phyloP scores from a whole-genome alignment of 2,329 filamentous ascomycete species.

The Celoporthe dispersa region DNA sequence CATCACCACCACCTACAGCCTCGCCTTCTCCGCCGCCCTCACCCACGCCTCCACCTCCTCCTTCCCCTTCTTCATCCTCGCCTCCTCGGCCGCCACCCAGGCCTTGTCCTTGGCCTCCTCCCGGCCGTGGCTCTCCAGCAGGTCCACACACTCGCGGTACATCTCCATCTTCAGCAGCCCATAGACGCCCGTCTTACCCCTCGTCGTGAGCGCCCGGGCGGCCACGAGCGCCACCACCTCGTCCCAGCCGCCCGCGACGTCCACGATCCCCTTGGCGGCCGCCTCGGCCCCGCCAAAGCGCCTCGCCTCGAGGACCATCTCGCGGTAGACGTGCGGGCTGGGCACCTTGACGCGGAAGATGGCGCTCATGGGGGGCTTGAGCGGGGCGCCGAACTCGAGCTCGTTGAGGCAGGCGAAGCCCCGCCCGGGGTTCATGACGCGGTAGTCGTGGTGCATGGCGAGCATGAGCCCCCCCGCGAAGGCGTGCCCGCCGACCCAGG shows the following conservation, averaged over 20 bases:
- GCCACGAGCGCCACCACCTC: slow-evolving; percentile 65
- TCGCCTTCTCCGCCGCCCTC: slow-evolving; percentile 46
- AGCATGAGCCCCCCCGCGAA: slow-evolving; percentile 85
- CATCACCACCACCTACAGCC: slow-evolving; percentile 45
- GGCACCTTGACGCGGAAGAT: slow-evolving; percentile 74
- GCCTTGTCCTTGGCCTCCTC: slow-evolving; percentile 55
- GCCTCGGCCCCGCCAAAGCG: slow-evolving; percentile 68
- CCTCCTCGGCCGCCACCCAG: slow-evolving; percentile 44
- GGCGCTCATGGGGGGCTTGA: slow-evolving; percentile 73
- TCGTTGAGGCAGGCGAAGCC: slow-evolving; percentile 85
- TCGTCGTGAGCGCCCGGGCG: slow-evolving; percentile 62
- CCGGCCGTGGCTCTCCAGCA: slow-evolving; percentile 56
- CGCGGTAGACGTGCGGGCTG: slow-evolving; percentile 58
- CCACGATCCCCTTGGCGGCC: slow-evolving; percentile 69
- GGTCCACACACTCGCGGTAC: slow-evolving; percentile 67
- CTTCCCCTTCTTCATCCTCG: slow-evolving; percentile 48
- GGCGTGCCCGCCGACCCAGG: slow-evolving; percentile 78
- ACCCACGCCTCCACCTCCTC: slow-evolving; percentile 56
- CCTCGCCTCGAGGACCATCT: slow-evolving; percentile 73
- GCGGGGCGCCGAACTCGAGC: slow-evolving; percentile 76
- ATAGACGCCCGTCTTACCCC: slow-evolving; percentile 69
- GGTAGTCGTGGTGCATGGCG: slow-evolving; percentile 82
- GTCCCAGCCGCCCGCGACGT: slow-evolving; percentile 67
- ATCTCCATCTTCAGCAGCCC: slow-evolving; percentile 75
- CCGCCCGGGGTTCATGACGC: slow-evolving; percentile 70